These are phyloP conservation scores for Cryptosporidium felis DNA, from an alignment of 169 alveolate species.

Conservation along the genomic window DNA sequence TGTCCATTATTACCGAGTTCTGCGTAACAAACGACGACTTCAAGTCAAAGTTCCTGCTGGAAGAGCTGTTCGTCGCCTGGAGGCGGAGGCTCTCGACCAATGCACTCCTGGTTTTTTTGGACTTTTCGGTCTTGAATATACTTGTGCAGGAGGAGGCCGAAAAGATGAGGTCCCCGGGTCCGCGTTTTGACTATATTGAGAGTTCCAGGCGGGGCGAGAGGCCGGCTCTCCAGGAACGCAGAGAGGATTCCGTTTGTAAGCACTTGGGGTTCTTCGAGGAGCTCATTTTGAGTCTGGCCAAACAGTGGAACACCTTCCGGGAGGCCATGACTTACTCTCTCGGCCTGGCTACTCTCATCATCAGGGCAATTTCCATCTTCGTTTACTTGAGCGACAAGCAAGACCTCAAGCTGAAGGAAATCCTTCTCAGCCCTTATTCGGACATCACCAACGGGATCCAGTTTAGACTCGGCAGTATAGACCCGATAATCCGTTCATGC, in stretches of 20 bases:
- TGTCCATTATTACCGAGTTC: too few species aligned
- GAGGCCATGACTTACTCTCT: constrained; percentile 5
- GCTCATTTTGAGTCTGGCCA: background rate
- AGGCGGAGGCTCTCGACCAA: background rate
- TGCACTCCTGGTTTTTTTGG: background rate
- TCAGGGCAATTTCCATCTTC: constrained; percentile 10
- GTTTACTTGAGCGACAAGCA: background rate
- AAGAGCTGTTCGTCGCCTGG: background rate
- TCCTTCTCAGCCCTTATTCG: background rate
- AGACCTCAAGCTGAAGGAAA: background rate
- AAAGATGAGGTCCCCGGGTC: background rate
- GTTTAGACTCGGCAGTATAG: constrained; percentile 34
- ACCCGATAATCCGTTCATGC: constrained; percentile 31
- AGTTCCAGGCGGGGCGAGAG: background rate
- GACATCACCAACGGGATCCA: constrained; percentile 57
- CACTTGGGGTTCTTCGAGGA: background rate
- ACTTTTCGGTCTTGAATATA: background rate
- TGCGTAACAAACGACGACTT: too few species aligned
- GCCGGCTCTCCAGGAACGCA: background rate
- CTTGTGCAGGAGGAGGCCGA: background rate
- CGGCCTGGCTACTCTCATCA: constrained; percentile 1
- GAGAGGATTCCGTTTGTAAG: background rate
- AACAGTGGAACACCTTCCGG: constrained; percentile 23
- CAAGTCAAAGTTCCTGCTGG: too few species aligned
- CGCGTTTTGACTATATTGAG: background rate